Base-by-base conservation (phyloP, 768 basidiomycete genomes). In the Suillus paluster region DNA sequence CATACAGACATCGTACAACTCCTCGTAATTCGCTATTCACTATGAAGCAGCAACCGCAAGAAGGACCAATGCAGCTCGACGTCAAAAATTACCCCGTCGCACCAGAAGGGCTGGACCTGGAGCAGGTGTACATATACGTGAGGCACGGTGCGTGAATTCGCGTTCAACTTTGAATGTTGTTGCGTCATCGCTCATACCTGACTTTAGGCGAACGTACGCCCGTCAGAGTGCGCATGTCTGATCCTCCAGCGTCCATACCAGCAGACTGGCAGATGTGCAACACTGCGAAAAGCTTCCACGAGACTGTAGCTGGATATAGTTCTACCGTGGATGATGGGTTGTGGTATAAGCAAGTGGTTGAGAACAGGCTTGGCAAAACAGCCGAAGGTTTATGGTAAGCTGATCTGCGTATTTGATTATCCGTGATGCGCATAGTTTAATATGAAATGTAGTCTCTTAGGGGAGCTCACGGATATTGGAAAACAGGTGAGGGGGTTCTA, bases 111-210 rank as follows among this genome's bases (percentile, higher is more conserved):
- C 78, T 92, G 19, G 62, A 79, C 65, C 77, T 92, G 44, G 81
- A 88, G 70, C 91, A 92, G 71, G 89, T 92, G 12, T 88, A 92
- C 70, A 73, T 92, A 42, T 92, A 86, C 68, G 83, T 90, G 5
- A 81, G 91, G 27, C 91, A 93, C 71, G 91, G 91, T 90, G 60
- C 53, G 85, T 77, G 39, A 38, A 19, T 15, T 34, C 27, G 21
- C n/a, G 15, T 52, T 39, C n/a, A n/a, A 44, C 60, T 3, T 27
- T 19, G 10, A 30, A n/a, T n/a, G n/a, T n/a, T n/a, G 30, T 59
- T 11, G 53, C 48, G 54, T 62, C 50, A 17, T 48, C 25, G 15
- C 46, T 48, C 15, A 48, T 25, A 48, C 25, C 44, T 48, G 17
- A 27, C 46, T 27, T 17, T 62, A 92, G 91, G 91, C 34, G 91